Percentiles rank a stretch among this genome's conserved stretches.
Conservation (phyloP, 2,329 filamentous ascomycete species). For the Trichophyton simii region DNA sequence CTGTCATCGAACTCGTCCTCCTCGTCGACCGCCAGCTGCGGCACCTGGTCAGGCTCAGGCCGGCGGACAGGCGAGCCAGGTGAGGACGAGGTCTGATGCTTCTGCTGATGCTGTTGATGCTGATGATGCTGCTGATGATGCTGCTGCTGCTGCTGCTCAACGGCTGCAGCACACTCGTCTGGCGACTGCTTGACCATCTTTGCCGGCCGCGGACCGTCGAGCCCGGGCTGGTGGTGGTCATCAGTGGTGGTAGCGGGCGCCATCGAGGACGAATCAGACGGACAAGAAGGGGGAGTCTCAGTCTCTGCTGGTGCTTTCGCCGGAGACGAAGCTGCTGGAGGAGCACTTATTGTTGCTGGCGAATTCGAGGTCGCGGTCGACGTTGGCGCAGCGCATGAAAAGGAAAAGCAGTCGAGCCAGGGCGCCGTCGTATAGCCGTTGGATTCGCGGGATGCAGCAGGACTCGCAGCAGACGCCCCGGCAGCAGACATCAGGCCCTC, state of each 20-base stretch:
- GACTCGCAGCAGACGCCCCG: not conserved
- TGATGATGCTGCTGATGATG: not conserved
- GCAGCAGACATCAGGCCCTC: not conserved
- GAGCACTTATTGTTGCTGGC: not conserved
- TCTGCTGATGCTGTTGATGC: too few relatives aligned
- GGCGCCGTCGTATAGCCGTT: not conserved
- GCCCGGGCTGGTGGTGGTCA: not conserved
- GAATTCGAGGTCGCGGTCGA: too few relatives aligned
- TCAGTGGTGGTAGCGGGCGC: not conserved
- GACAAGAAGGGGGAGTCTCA: not conserved
- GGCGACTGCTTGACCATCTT: not conserved
- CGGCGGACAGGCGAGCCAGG: not conserved
- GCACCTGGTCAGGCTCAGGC: not conserved
- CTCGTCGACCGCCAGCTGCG: not conserved
- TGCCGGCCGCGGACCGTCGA: not conserved
- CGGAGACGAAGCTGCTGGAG: not conserved
- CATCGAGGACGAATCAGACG: not conserved
- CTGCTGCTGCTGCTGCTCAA: not conserved
- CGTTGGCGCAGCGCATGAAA: not conserved
- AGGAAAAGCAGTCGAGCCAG: not conserved
- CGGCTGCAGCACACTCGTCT: not conserved
- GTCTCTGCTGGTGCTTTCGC: too few relatives aligned
- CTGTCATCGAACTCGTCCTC: not conserved
- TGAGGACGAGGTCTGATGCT: not conserved
- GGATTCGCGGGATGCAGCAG: not conserved